phyloP scores from a whole-genome alignment of 257 asterid species.

The Leptodermis oblonga region DNA sequence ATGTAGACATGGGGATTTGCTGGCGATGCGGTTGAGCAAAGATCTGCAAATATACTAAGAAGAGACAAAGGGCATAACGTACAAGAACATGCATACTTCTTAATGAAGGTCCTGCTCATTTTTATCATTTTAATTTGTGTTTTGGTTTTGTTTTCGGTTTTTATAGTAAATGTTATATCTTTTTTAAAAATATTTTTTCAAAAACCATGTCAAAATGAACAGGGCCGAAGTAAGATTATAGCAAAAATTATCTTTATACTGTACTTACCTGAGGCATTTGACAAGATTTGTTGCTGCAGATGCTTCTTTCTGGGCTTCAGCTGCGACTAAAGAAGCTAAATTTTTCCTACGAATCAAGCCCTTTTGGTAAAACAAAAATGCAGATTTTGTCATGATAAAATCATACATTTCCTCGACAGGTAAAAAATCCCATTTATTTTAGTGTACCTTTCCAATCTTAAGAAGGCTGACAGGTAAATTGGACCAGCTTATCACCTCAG shows the following conservation, averaged over 20 bases:
- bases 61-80: background rate
- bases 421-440: background rate
- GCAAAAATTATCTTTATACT: background rate
- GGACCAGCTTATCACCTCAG: constrained; percentile 60
- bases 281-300: constrained; percentile 60
- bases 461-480: constrained; percentile 58
- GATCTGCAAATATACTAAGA: constrained; percentile 70
- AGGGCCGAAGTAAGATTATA: background rate
- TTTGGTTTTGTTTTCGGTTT: too few relatives aligned
- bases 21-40: constrained; percentile 63
- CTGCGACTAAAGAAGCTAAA: constrained; percentile 66
- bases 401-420: too few relatives aligned
- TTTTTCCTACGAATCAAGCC: constrained; percentile 63
- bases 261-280: constrained; percentile 63
- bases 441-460: constrained; percentile 63
- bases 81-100: background rate
- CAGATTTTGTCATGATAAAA: background rate
- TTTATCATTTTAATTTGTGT: too few relatives aligned
- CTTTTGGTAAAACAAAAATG: constrained; percentile 24
- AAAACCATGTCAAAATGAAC: too few relatives aligned
- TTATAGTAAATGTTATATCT: too few relatives aligned
- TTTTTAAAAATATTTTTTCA: too few relatives aligned
- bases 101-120: background rate
- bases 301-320: constrained; percentile 86
- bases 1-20: constrained; percentile 60